Base-by-base conservation (phyloP, 2,329 filamentous ascomycete genomes). In the Ophiostoma tasmaniense region DNA sequence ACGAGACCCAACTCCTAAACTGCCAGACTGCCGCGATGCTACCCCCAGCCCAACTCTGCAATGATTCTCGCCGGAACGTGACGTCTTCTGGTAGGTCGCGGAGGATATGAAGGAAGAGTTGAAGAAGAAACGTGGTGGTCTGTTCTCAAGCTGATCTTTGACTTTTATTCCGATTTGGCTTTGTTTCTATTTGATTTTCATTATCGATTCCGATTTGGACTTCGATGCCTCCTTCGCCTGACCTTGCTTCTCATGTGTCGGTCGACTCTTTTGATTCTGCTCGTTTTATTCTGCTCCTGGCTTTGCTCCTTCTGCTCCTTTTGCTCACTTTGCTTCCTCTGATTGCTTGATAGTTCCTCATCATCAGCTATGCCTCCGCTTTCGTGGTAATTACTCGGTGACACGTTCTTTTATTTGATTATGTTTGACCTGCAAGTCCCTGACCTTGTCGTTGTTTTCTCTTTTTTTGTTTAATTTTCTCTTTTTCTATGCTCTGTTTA, bases 391-490 rank as follows among this genome's bases (percentile, higher is more conserved):
- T 37, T 62, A 62, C 28, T n/a, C 59, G 35, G 59, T 62, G 28
- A 37, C 59, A 62, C 59, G 28, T 17, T 61, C 55, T 61, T 61
- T 61, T 61, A 33, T 61, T 61, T 61, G 25, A 30, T 61, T 61
- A 14, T 61, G 55, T 30, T 17, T n/a, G 42, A 45, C 42, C 17
- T 20, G 42, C 6, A 45, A 45, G 42, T 45, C 42, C 39, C 42
- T 45, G 39, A 45, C 39, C 39, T 45, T 45, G 39, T 42, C 11
- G 37, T 45, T 45, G 42, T n/a, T 20, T 17, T 17, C 14, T 45
- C 5, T 45, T 20, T 6, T 45, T 1, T 45, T 3, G 37, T 39
- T 39, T 39, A 39, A n/a, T n/a, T 39, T 39, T 13, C 37, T 14
- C 37, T 39, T 6, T 33, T 33, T 33, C 33, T 33, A 8, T 33